Percentiles rank a stretch among this genome's conserved stretches.
Conservation (phyloP, 352 stramenopile species). For the Phytophthora podocarpi region DNA sequence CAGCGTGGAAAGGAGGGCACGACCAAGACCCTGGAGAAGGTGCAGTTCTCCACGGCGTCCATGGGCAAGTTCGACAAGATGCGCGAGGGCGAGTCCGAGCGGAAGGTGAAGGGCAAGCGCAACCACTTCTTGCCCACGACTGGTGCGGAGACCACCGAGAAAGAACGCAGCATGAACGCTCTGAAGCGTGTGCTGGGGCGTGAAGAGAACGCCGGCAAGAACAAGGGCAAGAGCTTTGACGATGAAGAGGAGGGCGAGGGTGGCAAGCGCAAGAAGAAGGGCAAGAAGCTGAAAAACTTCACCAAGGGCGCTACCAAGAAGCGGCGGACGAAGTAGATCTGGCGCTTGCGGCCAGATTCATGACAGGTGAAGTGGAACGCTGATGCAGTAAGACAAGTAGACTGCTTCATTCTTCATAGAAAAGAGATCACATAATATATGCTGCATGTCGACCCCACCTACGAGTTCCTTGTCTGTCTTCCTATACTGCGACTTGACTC, state of each 20-base stretch:
- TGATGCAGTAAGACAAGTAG: constrained; percentile 1
- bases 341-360: not conserved
- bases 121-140: constrained; percentile 83
- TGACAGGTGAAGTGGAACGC: constrained; percentile 8
- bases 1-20: constrained; percentile 91
- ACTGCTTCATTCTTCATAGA: constrained; percentile 29
- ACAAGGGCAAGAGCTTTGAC: constrained; percentile 59
- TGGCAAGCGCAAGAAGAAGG: constrained; percentile 65
- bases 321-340: constrained; percentile 56
- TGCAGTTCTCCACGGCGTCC: constrained; percentile 93
- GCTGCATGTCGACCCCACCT: constrained; percentile 20
- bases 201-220: constrained; percentile 82
- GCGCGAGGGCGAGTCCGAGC: constrained; percentile 90
- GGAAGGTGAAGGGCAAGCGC: constrained; percentile 86
- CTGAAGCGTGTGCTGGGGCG: constrained; percentile 76
- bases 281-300: constrained; percentile 73
- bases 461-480: not conserved
- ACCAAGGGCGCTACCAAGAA: constrained; percentile 77
- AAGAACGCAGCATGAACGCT: constrained; percentile 81
- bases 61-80: constrained; percentile 96
- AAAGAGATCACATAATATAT: constrained; percentile 45
- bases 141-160: constrained; percentile 75
- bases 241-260: constrained; percentile 62
- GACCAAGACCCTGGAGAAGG: constrained; percentile 87
- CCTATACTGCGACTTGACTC: not conserved